Evolutionary conservation across 345 rosid species (phyloP).

Genomic region (Chamaenerion angustifolium): DNA sequence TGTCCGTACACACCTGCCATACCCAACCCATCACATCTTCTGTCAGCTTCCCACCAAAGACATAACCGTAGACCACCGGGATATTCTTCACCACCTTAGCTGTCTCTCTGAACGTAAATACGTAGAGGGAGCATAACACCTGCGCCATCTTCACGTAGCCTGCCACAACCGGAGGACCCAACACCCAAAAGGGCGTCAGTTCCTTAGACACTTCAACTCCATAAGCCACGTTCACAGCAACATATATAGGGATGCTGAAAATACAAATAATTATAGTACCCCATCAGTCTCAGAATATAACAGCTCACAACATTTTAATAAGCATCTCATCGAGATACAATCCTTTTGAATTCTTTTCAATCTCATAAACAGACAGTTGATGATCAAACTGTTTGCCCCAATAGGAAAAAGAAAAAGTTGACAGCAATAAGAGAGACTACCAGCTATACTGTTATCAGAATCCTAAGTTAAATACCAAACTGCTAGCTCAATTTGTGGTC

Average conservation of each 20-base stretch:
- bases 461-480: no score
- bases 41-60: constrained; percentile 50
- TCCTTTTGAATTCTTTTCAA: no score
- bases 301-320: no score
- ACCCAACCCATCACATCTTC: constrained; percentile 29
- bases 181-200: constrained; percentile 68
- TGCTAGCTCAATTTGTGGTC: no score
- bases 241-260: constrained; percentile 51
- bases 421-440: no score
- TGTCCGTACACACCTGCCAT: constrained; percentile 38
- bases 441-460: no score
- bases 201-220: constrained; percentile 77
- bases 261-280: not conserved
- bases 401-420: no score
- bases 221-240: constrained; percentile 44
- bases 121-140: constrained; percentile 53
- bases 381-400: no score
- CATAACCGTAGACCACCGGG: constrained; percentile 45
- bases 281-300: no score
- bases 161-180: constrained; percentile 57
- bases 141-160: constrained; percentile 54
- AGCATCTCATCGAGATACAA: no score
- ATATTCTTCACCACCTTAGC: constrained; percentile 31
- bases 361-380: no score
- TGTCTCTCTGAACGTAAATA: constrained; percentile 59